Percentiles rank a stretch among this genome's conserved stretches.
Conservation (phyloP, 805 yeast species). For the Teunomyces barrocoloradensis region DNA sequence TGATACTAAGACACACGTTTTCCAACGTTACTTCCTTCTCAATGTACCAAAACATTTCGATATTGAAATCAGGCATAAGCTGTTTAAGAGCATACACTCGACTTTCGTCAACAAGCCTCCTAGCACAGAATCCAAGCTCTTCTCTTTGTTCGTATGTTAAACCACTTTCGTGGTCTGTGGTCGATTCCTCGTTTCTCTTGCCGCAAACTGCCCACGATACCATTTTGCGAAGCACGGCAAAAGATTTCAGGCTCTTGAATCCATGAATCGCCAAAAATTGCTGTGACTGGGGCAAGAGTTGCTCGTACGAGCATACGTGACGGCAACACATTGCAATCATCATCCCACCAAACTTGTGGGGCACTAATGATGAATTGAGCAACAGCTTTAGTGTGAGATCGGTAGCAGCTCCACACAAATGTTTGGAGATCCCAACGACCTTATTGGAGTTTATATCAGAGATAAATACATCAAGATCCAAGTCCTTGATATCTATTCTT, state of each 20-base stretch:
- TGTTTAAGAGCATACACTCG: slow-evolving; percentile 49
- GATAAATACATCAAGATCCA: slow-evolving; percentile 49
- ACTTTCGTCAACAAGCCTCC: slow-evolving; percentile 74
- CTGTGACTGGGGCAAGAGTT: slow-evolving; percentile 49
- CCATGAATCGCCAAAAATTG: slow-evolving; percentile 36
- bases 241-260: slow-evolving; percentile 33
- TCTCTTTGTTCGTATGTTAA: slow-evolving; percentile 49
- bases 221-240: slow-evolving; percentile 54
- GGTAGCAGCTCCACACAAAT: slow-evolving; percentile 92
- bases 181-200: slow-evolving; percentile 19
- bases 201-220: slow-evolving; percentile 93
- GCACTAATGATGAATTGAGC: slow-evolving; percentile 31
- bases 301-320: slow-evolving; percentile 69
- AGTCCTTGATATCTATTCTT: slow-evolving; percentile 78
- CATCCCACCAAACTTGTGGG: slow-evolving; percentile 48
- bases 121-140: slow-evolving; percentile 60
- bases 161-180: slow-evolving; percentile 42
- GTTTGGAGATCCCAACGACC: slow-evolving; percentile 75
- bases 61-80: slow-evolving; percentile 36
- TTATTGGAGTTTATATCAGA: slow-evolving; percentile 16
- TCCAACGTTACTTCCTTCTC: slow-evolving; percentile 60
- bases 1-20: slow-evolving; percentile 51
- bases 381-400: slow-evolving; percentile 76
- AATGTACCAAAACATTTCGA: slow-evolving; percentile 59
- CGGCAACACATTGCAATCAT: slow-evolving; percentile 92